Base-by-base conservation (phyloP, 441 rosid species). In the Pelargonium citronellum region DNA sequence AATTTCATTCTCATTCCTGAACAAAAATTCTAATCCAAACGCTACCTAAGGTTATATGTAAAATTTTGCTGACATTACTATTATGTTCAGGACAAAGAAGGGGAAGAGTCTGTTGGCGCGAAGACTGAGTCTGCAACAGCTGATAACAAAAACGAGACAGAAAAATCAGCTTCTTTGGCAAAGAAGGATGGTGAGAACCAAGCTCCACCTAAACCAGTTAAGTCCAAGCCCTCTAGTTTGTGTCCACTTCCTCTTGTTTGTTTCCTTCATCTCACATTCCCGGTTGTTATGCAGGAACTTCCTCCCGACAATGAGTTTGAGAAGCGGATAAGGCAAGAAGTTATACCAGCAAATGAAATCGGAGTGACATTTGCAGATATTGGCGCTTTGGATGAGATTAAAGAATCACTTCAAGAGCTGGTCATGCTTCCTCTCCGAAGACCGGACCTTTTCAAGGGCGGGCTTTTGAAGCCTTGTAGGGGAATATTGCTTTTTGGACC, bases 401-500 rank as follows among this genome's bases (percentile, higher is more conserved):
- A 89, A 81, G 92, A 90, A 65, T 84, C 87, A 11, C 89, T 89
- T 12, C 90, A 87, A 81, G 96, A 89, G 76, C 83, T 90, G 11
- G 96, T 87, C 44, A 86, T 90, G 96, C 92, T 90, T 64, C 92
- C 92, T 63, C 87, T 90, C 4, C 77, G 84, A 12, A 77, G 92
- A 63, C 96, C 96, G 2, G 96, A 90, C 75, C 84, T 90, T 22
- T 90, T 86, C 65, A 76, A 67, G 34, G 90, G 92, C 12, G 92
- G 92, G 34, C 87, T 87, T 41, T 69, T 90, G 67, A 90, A 87
- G 74, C 92, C 92, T 6, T 90, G 96, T 79, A 79, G 85, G 67
- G 96, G 96, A 71, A 90, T 90, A 66, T 69, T 90, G 71, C 88
- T 90, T 4, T 93, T 93, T 82, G 98, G 98, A 77, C 98, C 96